Evolutionary conservation across 306 rosid genomes (phyloP).

Genomic region (Boehmeria nivea): DNA sequence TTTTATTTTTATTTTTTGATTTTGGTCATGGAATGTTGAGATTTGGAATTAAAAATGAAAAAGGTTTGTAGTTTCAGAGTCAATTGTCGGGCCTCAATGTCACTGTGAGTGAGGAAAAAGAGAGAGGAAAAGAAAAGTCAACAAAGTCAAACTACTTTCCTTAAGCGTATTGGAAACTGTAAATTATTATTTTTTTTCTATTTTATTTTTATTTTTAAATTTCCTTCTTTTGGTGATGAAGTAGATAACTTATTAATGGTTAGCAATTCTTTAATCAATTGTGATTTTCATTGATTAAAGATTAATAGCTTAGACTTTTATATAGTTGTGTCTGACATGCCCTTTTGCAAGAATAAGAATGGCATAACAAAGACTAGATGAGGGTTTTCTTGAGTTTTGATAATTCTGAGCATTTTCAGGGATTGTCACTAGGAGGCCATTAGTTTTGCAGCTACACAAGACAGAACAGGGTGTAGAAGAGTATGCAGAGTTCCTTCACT

Average conservation of each 20-base stretch:
- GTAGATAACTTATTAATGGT: too few relatives aligned
- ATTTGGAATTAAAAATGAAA: background rate
- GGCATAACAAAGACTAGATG: too few relatives aligned
- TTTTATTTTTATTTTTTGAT: background rate
- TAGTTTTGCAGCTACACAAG: constrained; percentile 79
- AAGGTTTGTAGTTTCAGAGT: background rate
- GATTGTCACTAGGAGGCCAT: constrained; percentile 90
- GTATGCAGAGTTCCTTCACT: constrained; percentile 73
- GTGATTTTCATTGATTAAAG: too few relatives aligned
- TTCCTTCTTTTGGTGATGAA: too few relatives aligned
- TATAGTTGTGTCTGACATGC: too few relatives aligned
- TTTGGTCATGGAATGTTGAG: background rate
- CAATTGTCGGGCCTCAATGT: too few relatives aligned
- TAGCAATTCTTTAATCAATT: too few relatives aligned
- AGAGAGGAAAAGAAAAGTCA: constrained; percentile 9
- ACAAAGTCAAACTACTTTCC: constrained; percentile 5
- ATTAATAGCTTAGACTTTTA: too few relatives aligned
- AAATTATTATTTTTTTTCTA: too few relatives aligned
- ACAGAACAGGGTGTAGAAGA: constrained; percentile 50
- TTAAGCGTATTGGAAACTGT: background rate
- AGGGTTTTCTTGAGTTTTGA: constrained; percentile 14
- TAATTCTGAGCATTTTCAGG: constrained; percentile 42
- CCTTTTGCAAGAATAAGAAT: too few relatives aligned
- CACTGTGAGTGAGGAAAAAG: background rate
- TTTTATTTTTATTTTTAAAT: too few relatives aligned